Percentiles rank a stretch among this genome's conserved stretches.
These are phyloP conservation scores for Lentinula sp. DNA, from an alignment of 768 basidiomycete species.

Conservation along the genomic window DNA sequence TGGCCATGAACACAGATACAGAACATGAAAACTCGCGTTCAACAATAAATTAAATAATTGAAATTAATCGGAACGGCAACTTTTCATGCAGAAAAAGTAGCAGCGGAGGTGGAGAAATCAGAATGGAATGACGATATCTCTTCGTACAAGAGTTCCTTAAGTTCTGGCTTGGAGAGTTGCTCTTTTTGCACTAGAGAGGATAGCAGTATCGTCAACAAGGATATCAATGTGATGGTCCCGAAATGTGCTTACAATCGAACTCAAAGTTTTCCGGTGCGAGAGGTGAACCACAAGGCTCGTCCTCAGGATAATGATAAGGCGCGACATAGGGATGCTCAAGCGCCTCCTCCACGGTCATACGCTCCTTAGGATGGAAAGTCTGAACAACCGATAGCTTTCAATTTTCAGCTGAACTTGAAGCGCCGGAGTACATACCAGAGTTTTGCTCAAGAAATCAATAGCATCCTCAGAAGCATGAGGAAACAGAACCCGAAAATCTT, in stretches of 20 bases:
- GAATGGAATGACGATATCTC: slow-evolving; percentile 91
- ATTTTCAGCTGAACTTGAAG: neutral
- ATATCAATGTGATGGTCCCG: neutral
- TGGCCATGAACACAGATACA: no score
- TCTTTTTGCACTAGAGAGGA: slow-evolving; percentile 77
- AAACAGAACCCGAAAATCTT: slow-evolving; percentile 79
- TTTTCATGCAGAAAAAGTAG: no score
- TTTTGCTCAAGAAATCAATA: slow-evolving; percentile 66
- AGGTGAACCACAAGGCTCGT: slow-evolving; percentile 92
- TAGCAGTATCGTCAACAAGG: slow-evolving; percentile 4
- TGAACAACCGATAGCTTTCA: slow-evolving; percentile 15
- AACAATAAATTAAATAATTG: no score
- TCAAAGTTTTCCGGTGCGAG: slow-evolving; percentile 96
- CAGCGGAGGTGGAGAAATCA: neutral
- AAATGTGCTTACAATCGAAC: slow-evolving; percentile 71
- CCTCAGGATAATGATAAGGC: slow-evolving; percentile 92
- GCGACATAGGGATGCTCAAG: slow-evolving; percentile 91
- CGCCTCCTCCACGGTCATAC: slow-evolving; percentile 90
- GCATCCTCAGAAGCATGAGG: slow-evolving; percentile 85
- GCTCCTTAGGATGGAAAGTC: slow-evolving; percentile 98
- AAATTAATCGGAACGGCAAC: no score
- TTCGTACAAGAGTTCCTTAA: slow-evolving; percentile 90
- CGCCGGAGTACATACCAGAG: slow-evolving; percentile 47
- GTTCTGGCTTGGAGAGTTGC: slow-evolving; percentile 88
- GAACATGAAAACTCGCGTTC: no score